phyloP scores from a whole-genome alignment of 2,329 filamentous ascomycete genomes.

The Trichoderma citrinoviride region DNA sequence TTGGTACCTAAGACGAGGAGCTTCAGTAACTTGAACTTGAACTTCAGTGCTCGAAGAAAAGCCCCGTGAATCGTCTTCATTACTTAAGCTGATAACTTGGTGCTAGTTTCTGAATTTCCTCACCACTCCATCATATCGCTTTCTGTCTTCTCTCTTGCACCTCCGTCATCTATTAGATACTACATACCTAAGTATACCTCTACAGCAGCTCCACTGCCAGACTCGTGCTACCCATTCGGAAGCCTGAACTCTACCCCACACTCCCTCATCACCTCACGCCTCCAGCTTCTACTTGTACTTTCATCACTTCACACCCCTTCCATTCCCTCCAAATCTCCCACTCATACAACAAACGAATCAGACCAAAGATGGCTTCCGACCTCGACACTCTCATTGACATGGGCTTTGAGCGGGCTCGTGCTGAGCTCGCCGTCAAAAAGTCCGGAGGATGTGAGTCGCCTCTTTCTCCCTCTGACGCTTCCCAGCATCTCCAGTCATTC shows the following conservation, averaged over 20 bases:
- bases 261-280: background rate
- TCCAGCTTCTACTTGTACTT: background rate
- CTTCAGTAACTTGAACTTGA: background rate
- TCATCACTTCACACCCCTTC: background rate
- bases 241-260: constrained; percentile 8
- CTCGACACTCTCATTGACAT: constrained; percentile 63
- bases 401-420: constrained; percentile 80
- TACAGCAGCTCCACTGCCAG: background rate
- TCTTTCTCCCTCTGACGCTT: background rate
- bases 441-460: constrained; percentile 67
- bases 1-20: constrained; percentile 1
- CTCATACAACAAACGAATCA: background rate
- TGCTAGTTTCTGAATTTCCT: background rate
- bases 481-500: background rate
- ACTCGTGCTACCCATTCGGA: background rate
- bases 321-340: background rate
- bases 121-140: background rate
- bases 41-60: background rate
- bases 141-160: background rate
- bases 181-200: background rate
- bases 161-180: background rate
- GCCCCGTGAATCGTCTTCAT: background rate
- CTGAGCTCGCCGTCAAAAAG: constrained; percentile 80
- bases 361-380: constrained; percentile 49
- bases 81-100: background rate